Base-by-base conservation (phyloP, 148 eudicot species). In the Nepenthes gracilis region DNA sequence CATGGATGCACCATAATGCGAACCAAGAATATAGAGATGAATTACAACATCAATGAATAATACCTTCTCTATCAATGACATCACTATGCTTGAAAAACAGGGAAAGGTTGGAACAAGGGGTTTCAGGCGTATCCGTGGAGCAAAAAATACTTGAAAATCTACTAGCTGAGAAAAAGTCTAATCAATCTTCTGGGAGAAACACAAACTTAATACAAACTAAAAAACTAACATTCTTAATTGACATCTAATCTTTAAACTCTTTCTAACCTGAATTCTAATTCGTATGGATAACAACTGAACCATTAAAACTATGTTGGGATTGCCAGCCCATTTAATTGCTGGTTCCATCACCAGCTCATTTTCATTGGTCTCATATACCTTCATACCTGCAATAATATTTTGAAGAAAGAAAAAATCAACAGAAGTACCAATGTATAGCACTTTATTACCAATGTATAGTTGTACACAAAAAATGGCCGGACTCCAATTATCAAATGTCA, bases 21-120 rank as follows among this genome's bases (percentile, higher is more conserved):
- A 8, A 40, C 4, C 8, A 40, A 40, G 45, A 40, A 3, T 4
- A 40, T 40, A 8, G 8, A 40, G 8, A 40, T 40, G 45, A 40
- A 8, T 40, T 40, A 40, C 45, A 0, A 8, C 45, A 40, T 8
- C 45, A 40, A 40, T 3, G 8, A 8, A 3, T 8, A 53, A 40
- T 71, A 82, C 98, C 85, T 88, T 82, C 68, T 78, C 88, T 85
- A 86, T 74, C 58, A 92, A 61, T 55, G 98, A 92, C 40, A 82
- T 84, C 49, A 79, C 61, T 57, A 84, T 75, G 70, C 63, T 84
- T 50, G 81, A 73, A 59, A 92, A 92, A 67, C 98, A 92, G 10
- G 98, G 98, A 64, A 92, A 80, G 5, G 83, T 82, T 37, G 98
- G 85, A 62, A 92, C 95, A 1, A 92, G 88, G 36, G 90, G 88